phyloP scores from a whole-genome alignment of 2,329 filamentous ascomycete genomes.

The Pleurostoma richardsiae region DNA sequence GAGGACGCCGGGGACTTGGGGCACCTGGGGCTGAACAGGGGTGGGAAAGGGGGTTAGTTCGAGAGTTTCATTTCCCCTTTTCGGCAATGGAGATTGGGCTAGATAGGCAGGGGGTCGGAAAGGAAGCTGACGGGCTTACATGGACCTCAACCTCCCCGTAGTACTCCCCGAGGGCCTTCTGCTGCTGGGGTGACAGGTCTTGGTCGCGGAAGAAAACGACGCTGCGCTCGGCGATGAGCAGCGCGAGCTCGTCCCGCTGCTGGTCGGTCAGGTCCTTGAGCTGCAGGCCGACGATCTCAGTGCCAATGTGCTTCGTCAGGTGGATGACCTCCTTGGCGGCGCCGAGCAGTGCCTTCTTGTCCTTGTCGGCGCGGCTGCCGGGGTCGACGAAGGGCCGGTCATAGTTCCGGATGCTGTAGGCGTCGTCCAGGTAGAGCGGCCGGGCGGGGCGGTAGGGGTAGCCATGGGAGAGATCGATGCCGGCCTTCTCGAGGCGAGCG shows the following conservation, averaged over 20 bases:
- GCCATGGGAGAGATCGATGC: slow-evolving; percentile 63
- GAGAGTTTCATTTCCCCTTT: neutral
- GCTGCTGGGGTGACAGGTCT: slow-evolving; percentile 55
- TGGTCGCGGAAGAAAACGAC: slow-evolving; percentile 66
- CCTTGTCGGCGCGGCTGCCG: slow-evolving; percentile 59
- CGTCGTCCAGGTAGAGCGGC: slow-evolving; percentile 66
- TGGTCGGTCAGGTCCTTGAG: slow-evolving; percentile 54
- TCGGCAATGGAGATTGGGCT: too few species aligned
- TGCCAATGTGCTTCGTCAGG: slow-evolving; percentile 57
- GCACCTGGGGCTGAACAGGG: slow-evolving; percentile 55
- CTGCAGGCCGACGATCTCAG: slow-evolving; percentile 59
- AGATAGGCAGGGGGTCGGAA: too few species aligned
- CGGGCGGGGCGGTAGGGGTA: slow-evolving; percentile 66
- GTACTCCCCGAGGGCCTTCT: slow-evolving; percentile 57
- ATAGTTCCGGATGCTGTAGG: slow-evolving; percentile 57
- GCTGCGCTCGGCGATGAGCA: slow-evolving; percentile 58
- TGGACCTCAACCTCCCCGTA: slow-evolving; percentile 65
- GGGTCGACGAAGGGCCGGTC: slow-evolving; percentile 54
- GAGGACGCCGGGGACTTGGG: slow-evolving; percentile 62
- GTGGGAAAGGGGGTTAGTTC: neutral
- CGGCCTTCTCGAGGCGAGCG: slow-evolving; percentile 59
- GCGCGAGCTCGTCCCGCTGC: slow-evolving; percentile 57
- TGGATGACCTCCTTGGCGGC: slow-evolving; percentile 60
- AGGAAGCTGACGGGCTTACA: slow-evolving; percentile 32
- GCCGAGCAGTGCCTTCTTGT: slow-evolving; percentile 54